Conservation (phyloP, 2,329 filamentous ascomycete genomes). For the Aspergillus sojae region DNA sequence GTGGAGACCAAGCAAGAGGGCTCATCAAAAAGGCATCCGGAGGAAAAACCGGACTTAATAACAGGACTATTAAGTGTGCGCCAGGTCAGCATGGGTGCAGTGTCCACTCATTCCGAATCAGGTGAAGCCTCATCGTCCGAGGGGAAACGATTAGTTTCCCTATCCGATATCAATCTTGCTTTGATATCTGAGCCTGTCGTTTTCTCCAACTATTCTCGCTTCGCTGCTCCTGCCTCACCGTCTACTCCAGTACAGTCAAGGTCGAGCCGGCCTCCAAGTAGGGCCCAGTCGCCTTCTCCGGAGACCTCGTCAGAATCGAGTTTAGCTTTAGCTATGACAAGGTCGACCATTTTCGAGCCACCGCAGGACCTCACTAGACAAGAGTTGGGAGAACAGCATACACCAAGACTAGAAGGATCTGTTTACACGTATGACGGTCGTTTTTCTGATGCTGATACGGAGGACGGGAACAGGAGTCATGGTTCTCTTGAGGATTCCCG, state of each 20-base stretch:
- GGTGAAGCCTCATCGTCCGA: slow-evolving; percentile 30
- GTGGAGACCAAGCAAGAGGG: slow-evolving; percentile 49
- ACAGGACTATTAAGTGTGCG: slow-evolving; percentile 39
- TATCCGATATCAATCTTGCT: slow-evolving; percentile 49
- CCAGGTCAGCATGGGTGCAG: slow-evolving; percentile 38
- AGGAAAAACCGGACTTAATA: slow-evolving; percentile 40
- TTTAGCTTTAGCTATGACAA: slow-evolving; percentile 36
- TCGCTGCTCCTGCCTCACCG: slow-evolving; percentile 35
- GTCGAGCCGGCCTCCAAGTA: slow-evolving; percentile 31
- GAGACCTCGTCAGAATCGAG: slow-evolving; percentile 28
- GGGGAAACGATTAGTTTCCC: slow-evolving; percentile 48
- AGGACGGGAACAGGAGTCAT: slow-evolving; percentile 29
- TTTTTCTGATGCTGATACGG: slow-evolving; percentile 47
- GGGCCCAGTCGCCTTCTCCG: slow-evolving; percentile 29
- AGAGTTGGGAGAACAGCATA: slow-evolving; percentile 5
- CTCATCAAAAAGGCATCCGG: slow-evolving; percentile 35
- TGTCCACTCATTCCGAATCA: slow-evolving; percentile 22
- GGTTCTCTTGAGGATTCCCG: slow-evolving; percentile 30
- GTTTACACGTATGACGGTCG: slow-evolving; percentile 41
- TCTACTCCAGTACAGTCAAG: slow-evolving; percentile 38
- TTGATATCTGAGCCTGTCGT: slow-evolving; percentile 52
- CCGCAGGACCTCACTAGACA: slow-evolving; percentile 16
- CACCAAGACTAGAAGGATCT: slow-evolving; percentile 33
- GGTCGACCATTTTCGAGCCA: slow-evolving; percentile 42
- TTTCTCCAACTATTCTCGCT: slow-evolving; percentile 50